These are phyloP conservation scores for Elongisporangium anandrum DNA, from an alignment of 352 stramenopile genomes.

Conservation along the genomic window DNA sequence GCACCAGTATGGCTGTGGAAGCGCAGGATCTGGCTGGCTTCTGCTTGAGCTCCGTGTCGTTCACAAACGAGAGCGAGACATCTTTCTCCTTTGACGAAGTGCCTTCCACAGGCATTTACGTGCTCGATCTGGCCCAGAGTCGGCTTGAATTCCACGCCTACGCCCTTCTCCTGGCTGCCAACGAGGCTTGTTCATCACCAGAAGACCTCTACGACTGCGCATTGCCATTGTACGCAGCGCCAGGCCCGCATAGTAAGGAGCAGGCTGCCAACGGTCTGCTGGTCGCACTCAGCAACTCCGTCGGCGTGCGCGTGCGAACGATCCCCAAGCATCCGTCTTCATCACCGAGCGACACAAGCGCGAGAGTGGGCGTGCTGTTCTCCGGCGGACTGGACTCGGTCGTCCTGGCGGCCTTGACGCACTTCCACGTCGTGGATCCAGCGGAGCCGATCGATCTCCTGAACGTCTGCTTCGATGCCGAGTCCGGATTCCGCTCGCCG, in stretches of 20 bases:
- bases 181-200: not conserved
- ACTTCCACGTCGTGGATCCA: conserved; percentile 51
- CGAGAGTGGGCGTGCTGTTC: conserved; percentile 91
- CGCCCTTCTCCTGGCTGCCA: not conserved
- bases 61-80: conserved; percentile 15
- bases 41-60: conserved; percentile 44
- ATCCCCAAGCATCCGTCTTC: conserved; percentile 21
- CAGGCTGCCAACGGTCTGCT: conserved; percentile 43
- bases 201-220: conserved; percentile 27
- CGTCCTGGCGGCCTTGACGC: conserved; percentile 88
- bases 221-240: conserved; percentile 7
- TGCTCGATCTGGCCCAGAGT: conserved; percentile 38
- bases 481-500: conserved; percentile 59
- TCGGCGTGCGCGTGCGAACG: conserved; percentile 75
- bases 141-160: conserved; percentile 39
- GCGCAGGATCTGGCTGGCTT: conserved; percentile 18
- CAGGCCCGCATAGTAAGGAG: not conserved
- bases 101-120: conserved; percentile 65
- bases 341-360: too few species aligned
- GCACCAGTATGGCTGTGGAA: conserved; percentile 5
- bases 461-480: conserved; percentile 93
- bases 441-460: conserved; percentile 89
- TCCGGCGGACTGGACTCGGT: conserved; percentile 96
- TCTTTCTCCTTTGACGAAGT: conserved; percentile 56
- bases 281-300: conserved; percentile 65